phyloP scores from a whole-genome alignment of 2,329 filamentous ascomycete species.

The Penicillium sp. region DNA sequence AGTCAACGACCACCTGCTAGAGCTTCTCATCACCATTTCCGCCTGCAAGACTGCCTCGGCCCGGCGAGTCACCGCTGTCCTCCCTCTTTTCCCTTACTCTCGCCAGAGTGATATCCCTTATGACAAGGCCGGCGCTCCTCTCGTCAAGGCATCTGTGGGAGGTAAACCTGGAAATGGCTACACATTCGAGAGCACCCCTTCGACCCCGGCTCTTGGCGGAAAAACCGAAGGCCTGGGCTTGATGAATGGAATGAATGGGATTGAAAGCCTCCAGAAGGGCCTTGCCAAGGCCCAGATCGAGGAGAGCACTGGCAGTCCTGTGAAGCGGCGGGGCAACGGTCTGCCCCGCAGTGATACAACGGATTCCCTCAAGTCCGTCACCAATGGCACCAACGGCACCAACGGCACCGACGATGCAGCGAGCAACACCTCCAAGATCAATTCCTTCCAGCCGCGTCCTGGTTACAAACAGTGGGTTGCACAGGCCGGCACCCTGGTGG shows the following conservation, averaged over 20 bases:
- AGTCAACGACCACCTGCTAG: slow-evolving; percentile 93
- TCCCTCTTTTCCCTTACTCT: slow-evolving; percentile 93
- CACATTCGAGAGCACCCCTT: slow-evolving; percentile 86
- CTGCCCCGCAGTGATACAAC: slow-evolving; percentile 33
- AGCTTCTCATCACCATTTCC: slow-evolving; percentile 96
- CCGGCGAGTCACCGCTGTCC: slow-evolving; percentile 81
- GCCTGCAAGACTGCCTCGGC: slow-evolving; percentile 93
- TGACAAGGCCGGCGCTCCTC: slow-evolving; percentile 84
- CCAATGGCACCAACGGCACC: slow-evolving; percentile 39
- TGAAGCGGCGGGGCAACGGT: slow-evolving; percentile 38
- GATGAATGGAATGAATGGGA: slow-evolving; percentile 59
- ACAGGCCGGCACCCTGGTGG: slow-evolving; percentile 87
- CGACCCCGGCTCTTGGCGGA: slow-evolving; percentile 69
- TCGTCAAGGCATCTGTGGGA: slow-evolving; percentile 56
- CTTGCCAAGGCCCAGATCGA: slow-evolving; percentile 60
- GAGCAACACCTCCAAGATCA: slow-evolving; percentile 48
- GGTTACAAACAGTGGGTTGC: slow-evolving; percentile 99
- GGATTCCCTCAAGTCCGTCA: slow-evolving; percentile 32
- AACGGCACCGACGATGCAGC: slow-evolving; percentile 57
- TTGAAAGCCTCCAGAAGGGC: slow-evolving; percentile 62
- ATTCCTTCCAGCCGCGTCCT: slow-evolving; percentile 68
- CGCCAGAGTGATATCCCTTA: slow-evolving; percentile 93
- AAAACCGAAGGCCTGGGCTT: slow-evolving; percentile 58
- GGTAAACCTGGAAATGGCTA: slow-evolving; percentile 46
- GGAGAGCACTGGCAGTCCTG: slow-evolving; percentile 41